phyloP scores from a whole-genome alignment of 495 filamentous ascomycete genomes.

The Glarea lozoyensis region DNA sequence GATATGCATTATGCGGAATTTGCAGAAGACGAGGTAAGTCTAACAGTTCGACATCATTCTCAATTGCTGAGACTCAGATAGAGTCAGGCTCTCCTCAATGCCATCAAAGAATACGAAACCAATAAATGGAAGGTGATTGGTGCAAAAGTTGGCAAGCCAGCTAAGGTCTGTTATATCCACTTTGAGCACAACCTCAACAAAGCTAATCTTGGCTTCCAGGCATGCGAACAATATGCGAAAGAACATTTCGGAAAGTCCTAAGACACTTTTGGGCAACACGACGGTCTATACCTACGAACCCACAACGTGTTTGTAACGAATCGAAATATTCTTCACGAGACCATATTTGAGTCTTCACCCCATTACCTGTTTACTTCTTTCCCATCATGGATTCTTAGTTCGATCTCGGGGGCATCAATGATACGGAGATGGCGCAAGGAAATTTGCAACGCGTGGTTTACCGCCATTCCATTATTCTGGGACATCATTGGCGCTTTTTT shows the following conservation, averaged over 20 bases:
- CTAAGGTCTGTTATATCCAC: conserved; percentile 55
- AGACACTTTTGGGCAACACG: not conserved
- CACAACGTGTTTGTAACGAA: no score
- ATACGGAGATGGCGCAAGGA: no score
- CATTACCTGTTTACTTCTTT: no score
- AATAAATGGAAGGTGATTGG: conserved; percentile 99
- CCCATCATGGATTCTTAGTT: no score
- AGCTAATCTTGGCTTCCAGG: conserved; percentile 42
- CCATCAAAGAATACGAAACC: conserved; percentile 97
- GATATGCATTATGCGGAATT: conserved; percentile 99
- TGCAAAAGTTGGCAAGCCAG: conserved; percentile 92
- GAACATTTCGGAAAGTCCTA: conserved; percentile 35
- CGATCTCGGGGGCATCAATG: no score
- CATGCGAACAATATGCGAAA: conserved; percentile 97
- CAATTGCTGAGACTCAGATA: conserved; percentile 33
- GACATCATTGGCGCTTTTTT: no score
- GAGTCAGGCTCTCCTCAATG: conserved; percentile 77
- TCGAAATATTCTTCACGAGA: no score
- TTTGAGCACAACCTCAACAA: conserved; percentile 8
- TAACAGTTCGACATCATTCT: not conserved
- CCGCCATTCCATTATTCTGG: no score
- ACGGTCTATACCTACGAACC: not conserved
- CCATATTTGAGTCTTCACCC: no score
- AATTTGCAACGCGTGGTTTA: no score
- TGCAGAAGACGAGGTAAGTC: conserved; percentile 88